These are phyloP conservation scores for Populus hybrid DNA, from an alignment of 441 rosid species.

Conservation along the genomic window DNA sequence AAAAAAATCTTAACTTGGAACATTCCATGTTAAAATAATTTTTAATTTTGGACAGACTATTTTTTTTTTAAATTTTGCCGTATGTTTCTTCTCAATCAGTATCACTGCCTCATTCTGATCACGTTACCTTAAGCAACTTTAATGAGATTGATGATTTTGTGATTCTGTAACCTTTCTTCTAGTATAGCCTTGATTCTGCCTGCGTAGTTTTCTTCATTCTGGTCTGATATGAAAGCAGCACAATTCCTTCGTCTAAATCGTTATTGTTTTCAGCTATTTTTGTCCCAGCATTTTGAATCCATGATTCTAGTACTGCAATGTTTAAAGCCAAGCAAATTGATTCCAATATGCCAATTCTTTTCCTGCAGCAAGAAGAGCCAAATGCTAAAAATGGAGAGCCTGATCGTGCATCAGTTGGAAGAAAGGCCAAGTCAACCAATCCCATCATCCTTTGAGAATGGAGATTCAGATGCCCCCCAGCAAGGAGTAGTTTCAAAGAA, in stretches of 20 bases:
- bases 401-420: too few species aligned
- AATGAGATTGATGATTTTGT: background rate
- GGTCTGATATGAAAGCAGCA: background rate
- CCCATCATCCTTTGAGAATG: background rate
- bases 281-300: too few species aligned
- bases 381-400: background rate
- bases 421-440: too few species aligned
- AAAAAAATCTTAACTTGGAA: too few species aligned
- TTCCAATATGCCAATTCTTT: background rate
- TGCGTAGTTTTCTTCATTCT: background rate
- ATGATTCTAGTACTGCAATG: background rate
- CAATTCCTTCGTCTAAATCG: too few species aligned
- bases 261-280: too few species aligned
- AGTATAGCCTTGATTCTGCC: too few species aligned
- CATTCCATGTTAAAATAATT: too few species aligned
- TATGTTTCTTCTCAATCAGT: slow-evolving; percentile 43
- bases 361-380: background rate
- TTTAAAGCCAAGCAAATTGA: background rate
- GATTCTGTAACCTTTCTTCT: too few species aligned
- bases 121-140: slow-evolving; percentile 20
- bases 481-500: background rate
- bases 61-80: slow-evolving; percentile 33
- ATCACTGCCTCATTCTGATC: slow-evolving; percentile 17
- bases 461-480: background rate
- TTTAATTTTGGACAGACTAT: slow-evolving; percentile 33